These are phyloP conservation scores for Licmophora abbreviata DNA, from an alignment of 108 stramenopile genomes.

Conservation along the genomic window DNA sequence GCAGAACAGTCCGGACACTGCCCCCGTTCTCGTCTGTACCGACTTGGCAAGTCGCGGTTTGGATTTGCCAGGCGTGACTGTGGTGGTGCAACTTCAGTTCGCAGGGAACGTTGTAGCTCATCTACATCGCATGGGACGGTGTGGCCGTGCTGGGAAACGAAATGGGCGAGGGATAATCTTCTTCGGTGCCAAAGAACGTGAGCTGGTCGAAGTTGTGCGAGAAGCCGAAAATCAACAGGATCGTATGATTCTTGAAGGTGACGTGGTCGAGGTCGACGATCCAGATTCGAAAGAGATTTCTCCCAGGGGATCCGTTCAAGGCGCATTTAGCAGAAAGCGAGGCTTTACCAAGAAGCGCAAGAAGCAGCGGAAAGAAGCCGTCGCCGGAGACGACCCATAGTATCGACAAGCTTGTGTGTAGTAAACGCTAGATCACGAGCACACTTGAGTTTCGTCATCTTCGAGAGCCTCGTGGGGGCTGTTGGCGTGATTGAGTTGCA, in stretches of 20 bases:
- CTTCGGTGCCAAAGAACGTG: slow-evolving; percentile 58
- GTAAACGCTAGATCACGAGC: too few species aligned
- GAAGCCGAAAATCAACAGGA: slow-evolving; percentile 76
- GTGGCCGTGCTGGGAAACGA: slow-evolving; percentile 91
- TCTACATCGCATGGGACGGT: slow-evolving; percentile 97
- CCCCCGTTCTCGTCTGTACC: slow-evolving; percentile 89
- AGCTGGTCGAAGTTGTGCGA: slow-evolving; percentile 62
- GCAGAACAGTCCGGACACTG: slow-evolving; percentile 39
- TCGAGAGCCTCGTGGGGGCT: too few species aligned
- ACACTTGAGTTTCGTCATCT: too few species aligned
- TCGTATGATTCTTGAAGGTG: slow-evolving; percentile 53
- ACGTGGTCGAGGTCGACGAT: slow-evolving; percentile 36
- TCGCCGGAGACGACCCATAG: too few species aligned
- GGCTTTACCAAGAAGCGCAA: slow-evolving; percentile 84
- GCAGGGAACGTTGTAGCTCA: slow-evolving; percentile 92
- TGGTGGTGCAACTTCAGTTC: slow-evolving; percentile 95
- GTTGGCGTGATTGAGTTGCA: too few species aligned
- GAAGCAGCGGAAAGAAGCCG: slow-evolving; percentile 50
- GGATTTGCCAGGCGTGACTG: slow-evolving; percentile 93
- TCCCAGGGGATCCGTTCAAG: slow-evolving; percentile 46
- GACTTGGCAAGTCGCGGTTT: slow-evolving; percentile 95
- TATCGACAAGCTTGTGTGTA: too few species aligned
- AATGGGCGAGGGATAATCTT: slow-evolving; percentile 91
- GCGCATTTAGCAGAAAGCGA: slow-evolving; percentile 80
- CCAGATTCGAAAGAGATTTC: slow-evolving; percentile 12